These are phyloP conservation scores for Crithidia expoeki DNA, from an alignment of 208 protist species.

Conservation along the genomic window DNA sequence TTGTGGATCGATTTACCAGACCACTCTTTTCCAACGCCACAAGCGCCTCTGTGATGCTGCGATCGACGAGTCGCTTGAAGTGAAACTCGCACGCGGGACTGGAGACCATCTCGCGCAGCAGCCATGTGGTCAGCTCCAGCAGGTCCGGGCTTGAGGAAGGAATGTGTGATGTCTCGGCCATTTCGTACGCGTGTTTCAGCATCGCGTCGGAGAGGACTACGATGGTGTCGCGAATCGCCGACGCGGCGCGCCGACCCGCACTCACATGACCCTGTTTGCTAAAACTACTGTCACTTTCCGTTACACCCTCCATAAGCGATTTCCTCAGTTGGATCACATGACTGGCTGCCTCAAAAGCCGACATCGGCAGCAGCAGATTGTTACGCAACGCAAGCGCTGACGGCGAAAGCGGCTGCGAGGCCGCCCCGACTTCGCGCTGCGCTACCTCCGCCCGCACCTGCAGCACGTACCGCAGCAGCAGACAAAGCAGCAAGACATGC, in stretches of 20 bases:
- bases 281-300: not conserved
- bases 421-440: not conserved
- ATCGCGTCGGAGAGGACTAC: slow-evolving; percentile 26
- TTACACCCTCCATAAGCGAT: not conserved
- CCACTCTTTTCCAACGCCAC: slow-evolving; percentile 59
- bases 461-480: slow-evolving; percentile 30
- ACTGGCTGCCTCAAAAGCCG: slow-evolving; percentile 30
- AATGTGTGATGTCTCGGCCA: slow-evolving; percentile 44
- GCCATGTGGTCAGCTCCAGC: slow-evolving; percentile 64
- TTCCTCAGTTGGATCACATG: slow-evolving; percentile 31
- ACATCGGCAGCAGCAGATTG: slow-evolving; percentile 21
- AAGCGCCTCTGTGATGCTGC: slow-evolving; percentile 55
- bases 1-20: slow-evolving; percentile 39
- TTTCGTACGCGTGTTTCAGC: slow-evolving; percentile 25
- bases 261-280: no score
- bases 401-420: slow-evolving; percentile 4
- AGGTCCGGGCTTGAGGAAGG: slow-evolving; percentile 47
- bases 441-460: slow-evolving; percentile 11
- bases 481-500: slow-evolving; percentile 27
- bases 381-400: slow-evolving; percentile 6
- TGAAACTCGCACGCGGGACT: slow-evolving; percentile 52
- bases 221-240: slow-evolving; percentile 13
- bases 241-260: not conserved
- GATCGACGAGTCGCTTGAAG: slow-evolving; percentile 64
- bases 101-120: slow-evolving; percentile 67